A percentile compares a stretch with the other conserved stretches of the same genome.
phyloP scores from a whole-genome alignment of 805 yeast genomes.

The Suhomyces canberraensis region DNA sequence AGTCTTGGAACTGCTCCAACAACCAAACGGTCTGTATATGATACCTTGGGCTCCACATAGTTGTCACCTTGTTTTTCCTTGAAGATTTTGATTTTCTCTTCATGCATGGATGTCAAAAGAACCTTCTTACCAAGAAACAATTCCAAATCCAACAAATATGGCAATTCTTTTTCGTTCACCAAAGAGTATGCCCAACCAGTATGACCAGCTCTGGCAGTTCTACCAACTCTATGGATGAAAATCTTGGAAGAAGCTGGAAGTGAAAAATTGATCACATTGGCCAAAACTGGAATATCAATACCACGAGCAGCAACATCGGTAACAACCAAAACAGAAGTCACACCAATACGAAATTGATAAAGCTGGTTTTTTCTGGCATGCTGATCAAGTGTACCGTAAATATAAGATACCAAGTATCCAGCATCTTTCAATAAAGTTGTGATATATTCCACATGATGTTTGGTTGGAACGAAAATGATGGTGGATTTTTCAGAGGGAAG shows the following conservation, averaged over 20 bases:
- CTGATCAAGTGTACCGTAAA: slow-evolving; percentile 94
- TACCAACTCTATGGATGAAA: slow-evolving; percentile 95
- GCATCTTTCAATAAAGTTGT: slow-evolving; percentile 64
- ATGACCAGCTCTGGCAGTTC: slow-evolving; percentile 99
- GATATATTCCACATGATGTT: slow-evolving; percentile 95
- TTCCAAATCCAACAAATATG: slow-evolving; percentile 87
- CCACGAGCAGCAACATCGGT: slow-evolving; percentile 99
- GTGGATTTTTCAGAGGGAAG: slow-evolving; percentile 85
- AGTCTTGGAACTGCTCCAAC: slow-evolving; percentile 79
- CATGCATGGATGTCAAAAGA: slow-evolving; percentile 65
- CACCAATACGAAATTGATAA: slow-evolving; percentile 78
- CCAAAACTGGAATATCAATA: slow-evolving; percentile 94
- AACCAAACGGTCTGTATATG: slow-evolving; percentile 73
- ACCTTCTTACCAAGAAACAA: slow-evolving; percentile 84
- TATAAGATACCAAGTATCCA: slow-evolving; percentile 84
- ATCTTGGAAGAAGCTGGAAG: slow-evolving; percentile 91
- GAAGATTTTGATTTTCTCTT: slow-evolving; percentile 53
- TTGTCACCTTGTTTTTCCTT: slow-evolving; percentile 43
- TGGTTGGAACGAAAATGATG: slow-evolving; percentile 91
- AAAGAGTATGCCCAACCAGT: slow-evolving; percentile 97
- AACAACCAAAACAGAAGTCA: slow-evolving; percentile 84
- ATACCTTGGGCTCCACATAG: slow-evolving; percentile 53
- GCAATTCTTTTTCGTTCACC: slow-evolving; percentile 79
- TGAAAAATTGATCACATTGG: slow-evolving; percentile 89
- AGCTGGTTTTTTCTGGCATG: slow-evolving; percentile 89